phyloP scores from a whole-genome alignment of 352 stramenopile species.

The Phytophthora kernoviae region DNA sequence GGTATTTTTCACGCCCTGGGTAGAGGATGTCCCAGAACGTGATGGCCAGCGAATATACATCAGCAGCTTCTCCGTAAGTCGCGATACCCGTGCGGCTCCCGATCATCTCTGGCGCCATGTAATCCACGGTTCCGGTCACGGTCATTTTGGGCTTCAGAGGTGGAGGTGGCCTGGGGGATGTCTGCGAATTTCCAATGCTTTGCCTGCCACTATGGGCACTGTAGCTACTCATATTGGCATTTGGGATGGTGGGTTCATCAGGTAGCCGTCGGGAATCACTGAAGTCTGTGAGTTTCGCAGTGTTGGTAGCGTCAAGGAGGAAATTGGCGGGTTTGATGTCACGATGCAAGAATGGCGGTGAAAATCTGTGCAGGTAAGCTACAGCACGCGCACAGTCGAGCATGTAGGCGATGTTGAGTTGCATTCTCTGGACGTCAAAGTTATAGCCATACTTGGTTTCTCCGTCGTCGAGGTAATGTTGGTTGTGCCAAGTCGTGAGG shows the following conservation, averaged over 20 bases:
- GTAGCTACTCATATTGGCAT: not conserved
- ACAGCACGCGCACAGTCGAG: slow-evolving; percentile 55
- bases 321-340: slow-evolving; percentile 69
- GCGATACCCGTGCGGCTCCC: slow-evolving; percentile 41
- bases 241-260: slow-evolving; percentile 7
- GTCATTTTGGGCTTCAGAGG: slow-evolving; percentile 41
- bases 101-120: slow-evolving; percentile 81
- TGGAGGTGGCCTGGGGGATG: not conserved
- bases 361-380: slow-evolving; percentile 67
- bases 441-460: not conserved
- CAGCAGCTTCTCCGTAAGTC: slow-evolving; percentile 57
- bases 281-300: slow-evolving; percentile 63
- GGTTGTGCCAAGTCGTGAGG: slow-evolving; percentile 1
- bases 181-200: not conserved
- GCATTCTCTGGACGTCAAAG: slow-evolving; percentile 25
- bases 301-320: slow-evolving; percentile 43
- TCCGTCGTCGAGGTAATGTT: not conserved
- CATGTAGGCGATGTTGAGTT: slow-evolving; percentile 58
- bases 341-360: slow-evolving; percentile 57
- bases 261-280: slow-evolving; percentile 50
- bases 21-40: slow-evolving; percentile 79
- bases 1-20: slow-evolving; percentile 51
- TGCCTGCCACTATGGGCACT: not conserved
- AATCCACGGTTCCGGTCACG: slow-evolving; percentile 65
- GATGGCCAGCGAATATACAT: slow-evolving; percentile 74